A percentile compares a stretch with the other conserved stretches of the same genome.
Evolutionary conservation across 768 basidiomycete species (phyloP).

Genomic region (Panellus pusillus): DNA sequence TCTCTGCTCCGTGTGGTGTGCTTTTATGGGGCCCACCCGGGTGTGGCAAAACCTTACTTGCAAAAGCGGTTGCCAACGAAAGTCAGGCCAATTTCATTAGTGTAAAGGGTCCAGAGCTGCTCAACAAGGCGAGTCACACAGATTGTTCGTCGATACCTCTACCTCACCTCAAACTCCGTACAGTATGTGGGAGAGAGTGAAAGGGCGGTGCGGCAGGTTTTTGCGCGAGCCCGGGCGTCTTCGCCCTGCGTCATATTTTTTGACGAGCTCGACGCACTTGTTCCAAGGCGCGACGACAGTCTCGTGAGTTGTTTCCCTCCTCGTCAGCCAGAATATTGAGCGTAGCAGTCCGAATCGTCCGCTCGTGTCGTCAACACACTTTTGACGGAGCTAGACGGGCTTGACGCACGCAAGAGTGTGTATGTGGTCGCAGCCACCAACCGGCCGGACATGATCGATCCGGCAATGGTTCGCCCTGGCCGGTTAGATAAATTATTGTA

Average conservation of each 20-base stretch:
- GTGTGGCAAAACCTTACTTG: constrained; percentile 96
- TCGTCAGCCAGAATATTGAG: background rate
- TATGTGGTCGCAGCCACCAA: constrained; percentile 96
- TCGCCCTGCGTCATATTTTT: constrained; percentile 96
- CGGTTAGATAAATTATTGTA: constrained; percentile 92
- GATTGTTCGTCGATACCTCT: background rate
- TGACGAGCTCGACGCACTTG: constrained; percentile 91
- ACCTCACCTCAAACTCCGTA: background rate
- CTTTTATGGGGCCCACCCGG: constrained; percentile 99
- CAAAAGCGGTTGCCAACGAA: constrained; percentile 97
- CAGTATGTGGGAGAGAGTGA: constrained; percentile 99
- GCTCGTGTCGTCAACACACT: constrained; percentile 93
- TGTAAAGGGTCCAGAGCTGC: constrained; percentile 93
- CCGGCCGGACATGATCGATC: constrained; percentile 96
- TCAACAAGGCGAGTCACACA: constrained; percentile 78
- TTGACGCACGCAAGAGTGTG: constrained; percentile 82
- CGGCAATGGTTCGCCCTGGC: constrained; percentile 96
- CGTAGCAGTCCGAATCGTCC: constrained; percentile 80
- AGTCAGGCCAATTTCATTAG: constrained; percentile 95
- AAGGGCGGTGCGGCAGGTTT: constrained; percentile 90
- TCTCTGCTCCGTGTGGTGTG: constrained; percentile 90
- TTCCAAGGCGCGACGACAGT: constrained; percentile 86
- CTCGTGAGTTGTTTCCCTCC: constrained; percentile 51
- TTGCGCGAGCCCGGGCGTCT: constrained; percentile 89
- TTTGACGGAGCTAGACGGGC: constrained; percentile 90